Base-by-base conservation (phyloP, 1,284 basidiomycete genomes). In the Mycosarcoma mackinlayi region DNA sequence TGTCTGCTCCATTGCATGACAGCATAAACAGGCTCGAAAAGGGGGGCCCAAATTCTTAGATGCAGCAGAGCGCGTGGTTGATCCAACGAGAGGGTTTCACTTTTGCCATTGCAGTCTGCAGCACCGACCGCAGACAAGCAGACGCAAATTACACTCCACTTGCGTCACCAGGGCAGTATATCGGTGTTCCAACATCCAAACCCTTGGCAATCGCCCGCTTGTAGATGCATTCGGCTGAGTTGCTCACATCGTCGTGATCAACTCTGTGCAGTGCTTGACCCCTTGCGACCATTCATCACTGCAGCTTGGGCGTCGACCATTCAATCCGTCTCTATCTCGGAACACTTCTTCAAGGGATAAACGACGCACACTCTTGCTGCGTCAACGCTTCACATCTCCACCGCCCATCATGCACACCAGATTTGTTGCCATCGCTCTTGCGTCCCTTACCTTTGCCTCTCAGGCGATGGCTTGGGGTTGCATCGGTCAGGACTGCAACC, bases 401-500 rank as follows among this genome's bases (percentile, higher is more conserved):
- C 30, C 30, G 6, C 16, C 33, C 35, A 45, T 27, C 44, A 61
- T 63, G 58, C 54, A 50, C 38, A 25, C 60, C 18, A 46, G 45
- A 25, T 50, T 70, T 16, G 21, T 64, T n/a, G 61, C 61, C 33
- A 28, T 57, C 46, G 50, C 57, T 16, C 33, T 70, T 14, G 67
- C 61, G 6, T 56, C 67, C 3, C 53, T 70, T 35, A 37, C 61
- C 25, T 48, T 70, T 6, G 67, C 67, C 31, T 64, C 67, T 0
- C 58, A 62, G 38, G 56, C 52, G 10, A 21, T 62, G 21, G 68
- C 58, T 16, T 71, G 68, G 68, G 63, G 59, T 18, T 71, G 68
- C 46, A 66, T 71, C 35, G 68, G 68, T 0, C 47, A 66, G 41
- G 68, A 71, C 28, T 71, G 68, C 38, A 40, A 45, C 35, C 37